phyloP scores from a whole-genome alignment of 2,329 filamentous ascomycete species.

The Pestalotiopsis sp. region DNA sequence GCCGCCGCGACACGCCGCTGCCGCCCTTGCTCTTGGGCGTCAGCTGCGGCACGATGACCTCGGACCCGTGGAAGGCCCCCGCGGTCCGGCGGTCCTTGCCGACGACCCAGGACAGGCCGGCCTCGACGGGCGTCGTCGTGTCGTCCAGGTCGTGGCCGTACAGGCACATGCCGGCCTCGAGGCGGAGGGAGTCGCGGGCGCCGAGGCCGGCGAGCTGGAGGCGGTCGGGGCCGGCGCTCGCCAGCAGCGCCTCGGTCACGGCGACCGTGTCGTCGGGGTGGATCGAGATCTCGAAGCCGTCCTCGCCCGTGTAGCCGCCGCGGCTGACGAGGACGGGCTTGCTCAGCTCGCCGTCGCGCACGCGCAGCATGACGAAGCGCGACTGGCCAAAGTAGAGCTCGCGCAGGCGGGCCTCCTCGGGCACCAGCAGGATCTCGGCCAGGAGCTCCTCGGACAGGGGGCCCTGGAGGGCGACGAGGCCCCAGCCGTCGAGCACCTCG shows the following conservation, averaged over 20 bases:
- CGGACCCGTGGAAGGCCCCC: slow-evolving; percentile 84
- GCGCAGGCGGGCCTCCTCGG: slow-evolving; percentile 57
- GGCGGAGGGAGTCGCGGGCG: slow-evolving; percentile 85
- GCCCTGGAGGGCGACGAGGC: slow-evolving; percentile 88
- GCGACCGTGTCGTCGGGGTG: slow-evolving; percentile 65
- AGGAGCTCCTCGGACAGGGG: slow-evolving; percentile 76
- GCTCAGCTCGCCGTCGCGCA: slow-evolving; percentile 52
- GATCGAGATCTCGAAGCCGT: slow-evolving; percentile 96
- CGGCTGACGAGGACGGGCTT: slow-evolving; percentile 74
- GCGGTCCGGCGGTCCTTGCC: slow-evolving; percentile 70
- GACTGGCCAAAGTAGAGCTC: slow-evolving; percentile 82
- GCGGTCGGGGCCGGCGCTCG: slow-evolving; percentile 59
- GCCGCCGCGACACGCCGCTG: slow-evolving; percentile 67
- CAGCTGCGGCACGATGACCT: slow-evolving; percentile 76
- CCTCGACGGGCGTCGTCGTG: slow-evolving; percentile 62
- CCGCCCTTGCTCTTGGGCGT: slow-evolving; percentile 74
- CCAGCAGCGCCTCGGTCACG: slow-evolving; percentile 71
- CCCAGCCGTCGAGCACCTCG: slow-evolving; percentile 71
- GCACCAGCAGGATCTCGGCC: slow-evolving; percentile 59
- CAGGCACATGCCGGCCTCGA: slow-evolving; percentile 98
- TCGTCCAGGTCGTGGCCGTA: slow-evolving; percentile 98
- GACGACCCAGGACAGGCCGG: slow-evolving; percentile 74
- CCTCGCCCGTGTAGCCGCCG: slow-evolving; percentile 95
- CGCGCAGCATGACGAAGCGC: slow-evolving; percentile 65
- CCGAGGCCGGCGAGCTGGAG: slow-evolving; percentile 86